Percentiles rank a stretch among this genome's conserved stretches.
Evolutionary conservation across 345 rosid genomes (phyloP).

Genomic region (Erodium maritimum): DNA sequence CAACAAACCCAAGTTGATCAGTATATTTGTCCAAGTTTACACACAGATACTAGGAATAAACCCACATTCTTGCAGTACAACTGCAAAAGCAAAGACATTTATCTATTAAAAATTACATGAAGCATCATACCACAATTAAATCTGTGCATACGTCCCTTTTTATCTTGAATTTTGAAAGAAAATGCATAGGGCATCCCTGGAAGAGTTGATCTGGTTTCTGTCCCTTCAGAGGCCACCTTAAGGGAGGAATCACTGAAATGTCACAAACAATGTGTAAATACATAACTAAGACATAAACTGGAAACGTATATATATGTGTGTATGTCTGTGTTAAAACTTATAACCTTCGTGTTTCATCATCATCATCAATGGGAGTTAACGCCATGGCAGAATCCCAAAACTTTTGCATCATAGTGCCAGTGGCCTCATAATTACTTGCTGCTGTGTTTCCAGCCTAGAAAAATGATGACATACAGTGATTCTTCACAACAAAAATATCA

Average conservation of each 20-base stretch:
- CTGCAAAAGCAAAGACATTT: not conserved
- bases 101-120: not conserved
- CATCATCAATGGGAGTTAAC: constrained; percentile 62
- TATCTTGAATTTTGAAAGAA: constrained; percentile 83
- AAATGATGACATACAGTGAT: not conserved
- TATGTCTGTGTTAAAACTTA: not conserved
- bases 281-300: not conserved
- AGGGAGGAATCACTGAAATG: constrained; percentile 68
- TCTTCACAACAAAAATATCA: not conserved
- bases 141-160: constrained; percentile 78
- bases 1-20: constrained; percentile 8
- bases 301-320: not conserved
- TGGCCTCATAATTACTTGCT: constrained; percentile 62
- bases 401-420: constrained; percentile 85
- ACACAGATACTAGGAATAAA: no score
- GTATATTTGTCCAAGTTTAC: no score
- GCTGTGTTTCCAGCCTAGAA: constrained; percentile 59
- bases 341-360: constrained; percentile 77
- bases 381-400: constrained; percentile 99
- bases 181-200: constrained; percentile 34
- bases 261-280: constrained; percentile 2
- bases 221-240: constrained; percentile 68
- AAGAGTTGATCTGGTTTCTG: constrained; percentile 55
- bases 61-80: not conserved
- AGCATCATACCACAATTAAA: constrained; percentile 58